Base-by-base conservation (phyloP, 345 rosid species). In the Abelmoschus esculentus region DNA sequence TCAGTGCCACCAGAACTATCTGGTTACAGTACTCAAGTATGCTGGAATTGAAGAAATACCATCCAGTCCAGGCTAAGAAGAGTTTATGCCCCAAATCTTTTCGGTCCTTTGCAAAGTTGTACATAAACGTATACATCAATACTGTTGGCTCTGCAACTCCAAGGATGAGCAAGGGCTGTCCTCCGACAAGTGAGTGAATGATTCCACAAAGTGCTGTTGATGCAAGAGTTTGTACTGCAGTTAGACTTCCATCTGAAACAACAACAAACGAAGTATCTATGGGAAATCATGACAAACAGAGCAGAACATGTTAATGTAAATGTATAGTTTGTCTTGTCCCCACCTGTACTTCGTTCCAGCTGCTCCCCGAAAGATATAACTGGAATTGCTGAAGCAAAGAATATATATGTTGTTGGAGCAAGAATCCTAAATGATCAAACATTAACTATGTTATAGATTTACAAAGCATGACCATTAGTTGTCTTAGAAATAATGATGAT, bases 91-190 rank as follows among this genome's bases (percentile, higher is more conserved):
- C 98, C 70, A 92, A 64, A 66, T 76, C 87, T 54, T 83, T 79
- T 54, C 83, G 85, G 55, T 76, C 86, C 76, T 79, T 87, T 4
- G 92, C 96, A 62, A 92, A 92, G 69, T 83, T 79, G 86, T 81
- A 86, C 82, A 87, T 73, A 70, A 87, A 91, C 17, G 82, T 78
- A 56, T 89, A 92, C 95, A 92, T 92, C 55, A 92, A 82, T 10
- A 92, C 87, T 18, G 92, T 92, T 11, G 98, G 98, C 67, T 92
- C 92, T 26, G 95, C 96, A 76, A 92, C 98, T 64, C 98, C 98
- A 31, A 90, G 74, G 67, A 92, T 85, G 73, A 92, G 44, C 38
- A 90, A 78, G 1, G 98, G 96, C 42, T 92, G 98, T 31, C 98
- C 96, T 18, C 96, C 98, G 9, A 92, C 11, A 67, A 88, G 71